A percentile compares a stretch with the other conserved stretches of the same genome.
Evolutionary conservation across 345 rosid genomes (phyloP).

Genomic region (Pistacia vera): DNA sequence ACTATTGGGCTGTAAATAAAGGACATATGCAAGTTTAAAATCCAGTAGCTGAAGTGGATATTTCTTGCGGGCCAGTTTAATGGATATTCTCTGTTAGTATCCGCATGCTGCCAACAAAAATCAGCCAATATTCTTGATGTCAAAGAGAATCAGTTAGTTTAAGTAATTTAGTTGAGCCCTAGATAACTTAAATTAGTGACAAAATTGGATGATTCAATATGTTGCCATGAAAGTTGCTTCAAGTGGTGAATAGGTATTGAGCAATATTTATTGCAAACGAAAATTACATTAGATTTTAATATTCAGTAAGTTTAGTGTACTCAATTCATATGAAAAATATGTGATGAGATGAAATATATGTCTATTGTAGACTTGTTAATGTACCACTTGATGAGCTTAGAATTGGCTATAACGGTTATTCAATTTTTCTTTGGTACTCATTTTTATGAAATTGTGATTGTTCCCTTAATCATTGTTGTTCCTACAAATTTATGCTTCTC

Average conservation of each 20-base stretch:
- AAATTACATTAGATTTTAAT: background rate
- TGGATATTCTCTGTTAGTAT: background rate
- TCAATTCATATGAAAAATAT: background rate
- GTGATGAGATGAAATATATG: background rate
- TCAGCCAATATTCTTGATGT: background rate
- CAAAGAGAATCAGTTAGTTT: background rate
- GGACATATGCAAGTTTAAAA: background rate
- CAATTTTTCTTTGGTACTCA: background rate
- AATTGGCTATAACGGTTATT: background rate
- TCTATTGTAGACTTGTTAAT: background rate
- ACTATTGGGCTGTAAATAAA: background rate
- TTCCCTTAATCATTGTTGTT: background rate
- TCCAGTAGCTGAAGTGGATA: background rate
- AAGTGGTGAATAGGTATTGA: background rate
- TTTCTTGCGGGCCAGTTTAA: background rate
- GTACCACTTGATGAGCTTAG: background rate
- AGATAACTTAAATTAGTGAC: slow-evolving; percentile 1
- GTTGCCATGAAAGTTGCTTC: background rate
- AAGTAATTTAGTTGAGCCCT: background rate
- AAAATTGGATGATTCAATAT: background rate
- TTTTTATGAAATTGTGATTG: background rate
- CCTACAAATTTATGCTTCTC: background rate
- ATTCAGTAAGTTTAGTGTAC: background rate
- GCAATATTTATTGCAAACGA: background rate
- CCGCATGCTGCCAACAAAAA: background rate